Evolutionary conservation across 108 stramenopile genomes (phyloP), one percentile per base, ranked within the genome.

Genomic region (Schizochytrium sp.): DNA sequence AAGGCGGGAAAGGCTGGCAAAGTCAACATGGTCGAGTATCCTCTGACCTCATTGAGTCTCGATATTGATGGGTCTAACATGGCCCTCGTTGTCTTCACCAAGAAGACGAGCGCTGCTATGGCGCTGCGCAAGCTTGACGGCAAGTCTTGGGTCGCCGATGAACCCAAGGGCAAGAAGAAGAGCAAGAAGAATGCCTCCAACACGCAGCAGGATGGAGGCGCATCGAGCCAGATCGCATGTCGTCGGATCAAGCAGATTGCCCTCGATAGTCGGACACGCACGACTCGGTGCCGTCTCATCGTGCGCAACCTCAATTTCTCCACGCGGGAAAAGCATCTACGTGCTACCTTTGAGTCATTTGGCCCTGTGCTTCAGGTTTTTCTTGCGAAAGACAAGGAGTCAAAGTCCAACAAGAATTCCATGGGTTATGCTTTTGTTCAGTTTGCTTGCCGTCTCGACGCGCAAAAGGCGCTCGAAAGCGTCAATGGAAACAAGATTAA

Each of bases 391-490:
- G 90, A 93, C 19, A 44, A 88, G 16, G 72, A 88, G 44, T 60
- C 83, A 41, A 87, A 90, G 45, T 88, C 91, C 34, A 69, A 72
- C 34, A 59, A 91, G 60, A 53, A 71, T 23, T 53, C 72, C 29
- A 88, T 88, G 60, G 98, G 98, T 69, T 98, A 97, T 91, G 95
- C 93, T n/a, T 98, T 98, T 90, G 96, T 96, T 0, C 97, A 96
- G 5, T 98, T 97, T 94, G 91, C 90, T 16, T 93, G 93, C 87
- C 87, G 92, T 4, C 58, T 58, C 19, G 93, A 93, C 60, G 96
- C 96, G 2, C 88, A 94, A 89, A 90, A 92, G 88, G 97, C 97
- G 6, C 93, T 97, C 55, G 93, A 34, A 88, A 92, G 51, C 55
- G 51, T 71, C 89, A 45, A 92, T 60, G 92, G 51, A n/a, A 93